A percentile compares a stretch with the other conserved stretches of the same genome.
Evolutionary conservation across 1,284 basidiomycete genomes (phyloP).

Genomic region (Cutaneotrichosporon cavernicola): DNA sequence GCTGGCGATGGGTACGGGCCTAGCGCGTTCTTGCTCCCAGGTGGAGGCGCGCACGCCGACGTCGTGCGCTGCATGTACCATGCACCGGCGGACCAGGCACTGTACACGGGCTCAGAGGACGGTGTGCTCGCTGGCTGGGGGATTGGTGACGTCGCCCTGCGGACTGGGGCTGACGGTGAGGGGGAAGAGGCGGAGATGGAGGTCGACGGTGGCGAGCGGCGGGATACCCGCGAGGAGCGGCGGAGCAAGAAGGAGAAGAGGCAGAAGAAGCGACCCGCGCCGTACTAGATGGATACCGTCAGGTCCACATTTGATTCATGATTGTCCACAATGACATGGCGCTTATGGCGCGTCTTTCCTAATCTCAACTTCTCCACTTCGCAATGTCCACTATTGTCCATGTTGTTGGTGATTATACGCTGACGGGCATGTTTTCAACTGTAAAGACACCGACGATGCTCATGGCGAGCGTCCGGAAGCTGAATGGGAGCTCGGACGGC

Average conservation of each 20-base stretch:
- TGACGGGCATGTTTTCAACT: conserved; percentile 20
- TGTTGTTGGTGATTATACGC: background rate
- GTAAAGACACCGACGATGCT: conserved; percentile 20
- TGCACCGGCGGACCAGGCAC: conserved; percentile 42
- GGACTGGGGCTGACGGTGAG: conserved; percentile 42
- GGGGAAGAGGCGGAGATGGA: conserved; percentile 40
- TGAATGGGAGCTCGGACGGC: conserved; percentile 14
- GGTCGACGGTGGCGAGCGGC: conserved; percentile 29
- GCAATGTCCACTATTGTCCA: background rate
- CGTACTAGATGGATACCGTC: conserved; percentile 16
- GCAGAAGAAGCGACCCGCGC: conserved; percentile 22
- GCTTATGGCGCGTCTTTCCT: too few species aligned
- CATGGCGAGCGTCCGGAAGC: conserved; percentile 22
- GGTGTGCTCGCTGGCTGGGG: conserved; percentile 53
- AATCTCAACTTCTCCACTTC: background rate
- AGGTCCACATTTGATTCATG: too few species aligned
- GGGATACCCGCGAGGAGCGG: conserved; percentile 11
- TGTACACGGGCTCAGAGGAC: conserved; percentile 54
- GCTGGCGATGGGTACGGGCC: conserved; percentile 33
- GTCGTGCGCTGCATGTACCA: conserved; percentile 52
- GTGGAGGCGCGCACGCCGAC: conserved; percentile 46
- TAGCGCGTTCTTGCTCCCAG: conserved; percentile 44
- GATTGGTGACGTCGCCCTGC: conserved; percentile 35
- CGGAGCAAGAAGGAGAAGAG: conserved; percentile 12
- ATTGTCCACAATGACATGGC: background rate